Base-by-base conservation (phyloP, 805 yeast genomes). In the Sugiyamaella floridensis region DNA sequence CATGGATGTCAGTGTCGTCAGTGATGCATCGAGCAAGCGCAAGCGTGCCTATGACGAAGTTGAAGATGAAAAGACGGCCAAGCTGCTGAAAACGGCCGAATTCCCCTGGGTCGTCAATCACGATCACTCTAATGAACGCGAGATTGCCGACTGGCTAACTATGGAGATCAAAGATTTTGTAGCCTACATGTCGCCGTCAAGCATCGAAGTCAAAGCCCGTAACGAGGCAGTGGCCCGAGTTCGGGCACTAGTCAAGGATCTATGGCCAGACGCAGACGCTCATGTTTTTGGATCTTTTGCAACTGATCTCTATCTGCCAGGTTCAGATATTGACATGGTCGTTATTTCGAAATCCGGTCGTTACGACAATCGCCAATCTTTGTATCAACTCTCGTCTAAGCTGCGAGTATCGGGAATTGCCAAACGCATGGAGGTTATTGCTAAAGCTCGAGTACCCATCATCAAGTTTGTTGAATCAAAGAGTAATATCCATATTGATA, bases 311-410 rank as follows among this genome's bases (percentile, higher is more conserved):
- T 92, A 89, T 64, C 73, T 92, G 15, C 98, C 98, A 0, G 96
- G 96, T 1, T 88, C 97, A 0, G 99, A 92, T 74, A 89, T 92
- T 32, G 99, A 92, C 68, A 83, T 93, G 82, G 97, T 90, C 45
- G 79, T 92, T 20, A 73, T 83, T 2, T 85, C 95, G 19, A 69
- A 75, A 15, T 69, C 72, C 12, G 82, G 83, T 2, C 78, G 75
- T 56, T 76, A 79, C 59, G 72, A 72, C 50, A 89, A 80, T 60
- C 78, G 76, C 53, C 75, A 81, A n/a, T 72, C 79, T 20, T 69
- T 92, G 45, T 89, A 83, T 65, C 83, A 82, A 60, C 72, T 92
- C 10, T 82, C 96, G 1, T 80, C 89, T 4, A 79, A 76, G 60
- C 73, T 92, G 56, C 76, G 87, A 60, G 74, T 77, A 42, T 71